A percentile compares a stretch with the other conserved stretches of the same genome.
phyloP scores from a whole-genome alignment of 164 flowering plant genomes.

The Liriodendron chinense region DNA sequence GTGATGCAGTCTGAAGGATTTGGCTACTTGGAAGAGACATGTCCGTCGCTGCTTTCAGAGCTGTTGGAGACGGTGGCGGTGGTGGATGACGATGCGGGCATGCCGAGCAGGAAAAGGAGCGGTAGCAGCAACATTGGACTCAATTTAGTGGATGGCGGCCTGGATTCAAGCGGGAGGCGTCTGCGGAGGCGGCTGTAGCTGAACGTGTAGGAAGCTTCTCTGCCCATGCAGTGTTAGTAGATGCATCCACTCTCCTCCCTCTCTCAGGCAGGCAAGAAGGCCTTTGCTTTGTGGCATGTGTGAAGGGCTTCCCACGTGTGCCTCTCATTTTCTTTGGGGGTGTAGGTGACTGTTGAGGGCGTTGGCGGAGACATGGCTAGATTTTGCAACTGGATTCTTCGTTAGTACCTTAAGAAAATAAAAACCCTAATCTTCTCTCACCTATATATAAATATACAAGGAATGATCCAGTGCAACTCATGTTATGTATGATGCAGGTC shows the following conservation, averaged over 20 bases:
- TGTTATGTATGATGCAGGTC: background rate
- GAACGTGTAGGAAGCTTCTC: background rate
- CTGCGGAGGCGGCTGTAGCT: constrained; percentile 52
- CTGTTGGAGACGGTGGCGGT: constrained; percentile 63
- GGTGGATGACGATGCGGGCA: constrained; percentile 44
- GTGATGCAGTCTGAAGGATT: constrained; percentile 86
- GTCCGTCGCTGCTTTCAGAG: constrained; percentile 62
- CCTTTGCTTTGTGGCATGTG: background rate
- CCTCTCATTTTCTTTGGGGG: background rate
- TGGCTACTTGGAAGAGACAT: constrained; percentile 61
- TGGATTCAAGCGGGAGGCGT: constrained; percentile 54
- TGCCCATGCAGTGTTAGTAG: background rate
- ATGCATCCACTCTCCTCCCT: background rate
- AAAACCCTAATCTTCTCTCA: background rate
- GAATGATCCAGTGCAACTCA: background rate
- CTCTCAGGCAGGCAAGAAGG: background rate
- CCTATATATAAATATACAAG: background rate
- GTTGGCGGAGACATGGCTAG: background rate
- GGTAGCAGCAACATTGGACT: constrained; percentile 52
- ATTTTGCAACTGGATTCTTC: background rate
- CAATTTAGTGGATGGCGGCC: constrained; percentile 37
- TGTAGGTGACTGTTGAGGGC: background rate
- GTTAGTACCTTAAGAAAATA: background rate
- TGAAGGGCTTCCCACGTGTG: background rate
- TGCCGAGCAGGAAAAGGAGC: constrained; percentile 52